phyloP scores from a whole-genome alignment of 78 protist genomes.

The Dictyostelium intermedium region DNA sequence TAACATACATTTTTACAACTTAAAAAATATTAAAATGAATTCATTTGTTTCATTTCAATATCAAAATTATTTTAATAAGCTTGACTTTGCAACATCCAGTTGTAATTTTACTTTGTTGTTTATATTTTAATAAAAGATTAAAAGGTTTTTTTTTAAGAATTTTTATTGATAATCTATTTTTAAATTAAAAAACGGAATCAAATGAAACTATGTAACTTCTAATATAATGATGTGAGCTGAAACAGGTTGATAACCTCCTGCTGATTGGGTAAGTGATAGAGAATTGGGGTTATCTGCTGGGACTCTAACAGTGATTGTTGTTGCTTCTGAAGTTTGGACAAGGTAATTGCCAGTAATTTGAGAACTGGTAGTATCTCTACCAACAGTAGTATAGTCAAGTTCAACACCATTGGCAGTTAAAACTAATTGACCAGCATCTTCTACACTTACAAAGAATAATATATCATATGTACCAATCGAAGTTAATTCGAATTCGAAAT shows the following conservation, averaged over 20 bases:
- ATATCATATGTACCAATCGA: neutral
- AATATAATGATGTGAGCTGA: neutral
- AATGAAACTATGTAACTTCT: neutral
- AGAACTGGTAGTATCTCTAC: neutral
- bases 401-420: neutral
- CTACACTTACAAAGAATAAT: neutral
- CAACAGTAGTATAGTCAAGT: neutral
- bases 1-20: no score
- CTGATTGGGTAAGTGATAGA: neutral
- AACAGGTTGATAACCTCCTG: neutral
- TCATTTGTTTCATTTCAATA: no score
- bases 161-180: no score
- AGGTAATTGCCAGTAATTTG: neutral
- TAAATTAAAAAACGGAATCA: no score
- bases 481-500: neutral
- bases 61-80: no score
- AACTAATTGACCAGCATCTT: neutral
- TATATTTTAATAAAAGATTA: no score
- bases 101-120: no score
- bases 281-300: neutral
- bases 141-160: no score
- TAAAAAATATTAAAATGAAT: no score
- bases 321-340: neutral
- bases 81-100: no score
- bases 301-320: neutral